Evolutionary conservation across 1,139 yeast genomes (phyloP).

Genomic region (Hanseniaspora gamundiae): DNA sequence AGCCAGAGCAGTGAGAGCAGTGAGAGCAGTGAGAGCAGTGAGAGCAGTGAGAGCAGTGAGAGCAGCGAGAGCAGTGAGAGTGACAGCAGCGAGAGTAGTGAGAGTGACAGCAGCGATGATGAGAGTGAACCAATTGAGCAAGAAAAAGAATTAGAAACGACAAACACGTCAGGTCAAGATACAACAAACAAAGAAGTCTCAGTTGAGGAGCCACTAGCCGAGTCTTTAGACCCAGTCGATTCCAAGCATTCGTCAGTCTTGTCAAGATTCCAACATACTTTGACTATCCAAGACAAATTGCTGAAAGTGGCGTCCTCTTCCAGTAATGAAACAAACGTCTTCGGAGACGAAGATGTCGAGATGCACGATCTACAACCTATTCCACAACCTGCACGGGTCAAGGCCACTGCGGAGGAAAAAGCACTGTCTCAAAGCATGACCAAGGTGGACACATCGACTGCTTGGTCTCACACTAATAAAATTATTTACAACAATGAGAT

Average conservation of each 20-base stretch:
- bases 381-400: slow-evolving; percentile 59
- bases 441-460: slow-evolving; percentile 15
- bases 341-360: slow-evolving; percentile 24
- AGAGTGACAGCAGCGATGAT: not conserved
- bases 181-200: no score
- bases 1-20: slow-evolving; percentile 12
- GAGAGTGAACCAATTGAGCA: slow-evolving; percentile 10
- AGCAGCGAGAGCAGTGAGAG: not conserved
- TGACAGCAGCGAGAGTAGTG: slow-evolving; percentile 1
- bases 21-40: not conserved
- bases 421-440: slow-evolving; percentile 25
- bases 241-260: slow-evolving; percentile 29
- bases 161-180: no score
- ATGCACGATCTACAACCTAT: slow-evolving; percentile 55
- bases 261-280: slow-evolving; percentile 30
- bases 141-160: no score
- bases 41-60: not conserved
- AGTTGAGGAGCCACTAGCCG: no score
- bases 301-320: no score
- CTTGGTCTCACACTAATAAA: slow-evolving; percentile 21
- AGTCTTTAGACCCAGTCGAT: slow-evolving; percentile 10
- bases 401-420: slow-evolving; percentile 7
- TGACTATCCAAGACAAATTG: slow-evolving; percentile 25
- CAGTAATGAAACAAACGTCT: slow-evolving; percentile 10
- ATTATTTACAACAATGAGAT: slow-evolving; percentile 24